Evolutionary conservation across 2,329 filamentous ascomycete genomes (phyloP).

Genomic region (Trichoderma sp.): DNA sequence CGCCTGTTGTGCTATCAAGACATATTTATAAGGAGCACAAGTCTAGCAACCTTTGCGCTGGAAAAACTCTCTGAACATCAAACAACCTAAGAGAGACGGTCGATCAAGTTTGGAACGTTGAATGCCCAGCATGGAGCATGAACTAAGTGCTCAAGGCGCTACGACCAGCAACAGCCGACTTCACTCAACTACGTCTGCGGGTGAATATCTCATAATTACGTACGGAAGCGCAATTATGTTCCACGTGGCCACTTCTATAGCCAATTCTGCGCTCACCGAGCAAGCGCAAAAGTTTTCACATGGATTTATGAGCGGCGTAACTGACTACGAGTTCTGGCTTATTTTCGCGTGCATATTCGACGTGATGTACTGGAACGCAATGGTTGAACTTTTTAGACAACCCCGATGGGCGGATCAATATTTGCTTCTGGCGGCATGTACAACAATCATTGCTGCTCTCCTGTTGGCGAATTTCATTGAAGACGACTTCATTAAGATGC

Average conservation of each 20-base stretch:
- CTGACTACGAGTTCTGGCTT: neutral
- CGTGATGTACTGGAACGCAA: neutral
- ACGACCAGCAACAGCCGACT: neutral
- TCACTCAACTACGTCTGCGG: neutral
- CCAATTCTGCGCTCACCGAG: neutral
- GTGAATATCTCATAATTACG: neutral
- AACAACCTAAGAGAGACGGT: neutral
- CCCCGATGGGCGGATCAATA: neutral
- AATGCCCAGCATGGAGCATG: neutral
- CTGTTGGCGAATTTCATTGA: neutral
- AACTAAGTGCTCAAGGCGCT: neutral
- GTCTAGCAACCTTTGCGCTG: neutral
- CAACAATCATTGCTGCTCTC: neutral
- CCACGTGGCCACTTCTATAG: neutral
- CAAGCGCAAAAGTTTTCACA: neutral
- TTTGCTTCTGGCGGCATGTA: fast-evolving
- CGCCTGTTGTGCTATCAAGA: neutral
- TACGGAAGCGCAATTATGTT: neutral
- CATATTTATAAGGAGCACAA: neutral
- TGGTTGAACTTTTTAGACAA: neutral
- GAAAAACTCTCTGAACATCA: neutral
- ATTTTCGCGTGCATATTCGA: neutral
- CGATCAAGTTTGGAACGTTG: neutral
- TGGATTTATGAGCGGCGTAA: neutral
- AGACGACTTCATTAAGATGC: neutral